Evolutionary conservation across 2,329 filamentous ascomycete species (phyloP), one percentile per base, ranked within the genome.

Genomic region (Akanthomyces dipterigenus): DNA sequence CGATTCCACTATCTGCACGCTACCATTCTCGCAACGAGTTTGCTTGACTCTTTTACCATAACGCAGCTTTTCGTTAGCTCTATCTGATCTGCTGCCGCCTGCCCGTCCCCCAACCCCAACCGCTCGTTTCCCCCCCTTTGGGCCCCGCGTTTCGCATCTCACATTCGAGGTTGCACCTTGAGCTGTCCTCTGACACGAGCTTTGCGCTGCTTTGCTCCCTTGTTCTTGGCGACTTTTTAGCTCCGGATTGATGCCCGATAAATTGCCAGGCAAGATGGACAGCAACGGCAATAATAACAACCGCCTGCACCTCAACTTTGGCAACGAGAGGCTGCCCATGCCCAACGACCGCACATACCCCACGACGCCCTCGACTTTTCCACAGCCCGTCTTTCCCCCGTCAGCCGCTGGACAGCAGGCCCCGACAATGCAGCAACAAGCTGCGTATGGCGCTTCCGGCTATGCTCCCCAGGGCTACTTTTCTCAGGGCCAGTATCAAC

Each of bases 281-380:
- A 73, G 75, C 68, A 78, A 79, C 69, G 73, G 76, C 68, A 78
- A 79, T 75, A 86, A 86, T 70, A 84, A 86, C 70, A 84, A 84
- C 66, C 82, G 84, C 62, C 80, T 89, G 61, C 82, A 84, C 71
- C 81, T 90, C 71, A 88, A 88, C 75, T 84, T 87, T 68, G 83
- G 82, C 72, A 86, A 85, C 74, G 84, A 87, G 68, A 85, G 86
- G 69, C 82, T 86, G 63, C 78, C 80, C 64, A 76, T 84, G 61
- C 70, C 75, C 69, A 82, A 80, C 73, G 88, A 88, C 73, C 82
- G 88, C 72, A 80, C 86, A 67, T 92, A 90, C 80, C 90, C 89
- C 67, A 92, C 93, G 58, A 97, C 93, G 11, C 93, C 93, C 57
- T 97, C 93, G 66, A 96, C 93, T 63, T 98, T 98, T 72, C 93